A percentile compares a stretch with the other conserved stretches of the same genome.
Evolutionary conservation across 805 yeast species (phyloP).

Genomic region (Starmerella stellata): DNA sequence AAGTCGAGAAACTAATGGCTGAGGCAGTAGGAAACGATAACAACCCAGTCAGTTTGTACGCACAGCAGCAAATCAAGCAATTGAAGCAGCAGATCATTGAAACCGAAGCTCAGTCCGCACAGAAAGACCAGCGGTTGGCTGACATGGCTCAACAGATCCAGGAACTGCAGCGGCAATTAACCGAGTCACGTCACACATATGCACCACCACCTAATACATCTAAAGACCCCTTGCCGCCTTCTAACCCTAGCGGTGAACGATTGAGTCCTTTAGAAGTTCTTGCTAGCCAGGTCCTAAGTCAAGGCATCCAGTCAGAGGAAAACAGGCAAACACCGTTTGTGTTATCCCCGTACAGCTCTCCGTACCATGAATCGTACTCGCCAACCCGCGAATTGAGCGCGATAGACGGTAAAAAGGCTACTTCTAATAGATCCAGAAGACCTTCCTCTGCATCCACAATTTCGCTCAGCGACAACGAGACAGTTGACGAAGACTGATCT

Average conservation of each 20-base stretch:
- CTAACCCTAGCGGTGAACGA: neutral
- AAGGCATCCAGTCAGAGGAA: constrained; percentile 8
- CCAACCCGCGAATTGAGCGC: constrained; percentile 1
- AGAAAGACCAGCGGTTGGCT: constrained; percentile 21
- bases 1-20: constrained; percentile 28
- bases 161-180: constrained; percentile 6
- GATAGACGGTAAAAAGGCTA: neutral
- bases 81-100: constrained; percentile 30
- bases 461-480: neutral
- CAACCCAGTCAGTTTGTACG: constrained; percentile 18
- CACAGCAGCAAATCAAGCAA: constrained; percentile 23
- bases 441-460: constrained; percentile 24
- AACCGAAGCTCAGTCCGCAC: constrained; percentile 28
- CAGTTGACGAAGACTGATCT: neutral
- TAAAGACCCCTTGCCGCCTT: neutral
- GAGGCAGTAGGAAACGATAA: constrained; percentile 24
- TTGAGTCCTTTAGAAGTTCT: constrained; percentile 35
- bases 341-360: constrained; percentile 11
- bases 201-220: too few species aligned
- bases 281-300: constrained; percentile 35
- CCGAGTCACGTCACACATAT: neutral
- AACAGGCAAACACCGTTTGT: neutral
- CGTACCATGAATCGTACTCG: constrained; percentile 12
- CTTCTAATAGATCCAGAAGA: constrained; percentile 11
- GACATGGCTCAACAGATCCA: constrained; percentile 18